Percentiles rank a stretch among this genome's conserved stretches.
Evolutionary conservation across 1,284 basidiomycete species (phyloP).

Genomic region (Meripilus lineatus): DNA sequence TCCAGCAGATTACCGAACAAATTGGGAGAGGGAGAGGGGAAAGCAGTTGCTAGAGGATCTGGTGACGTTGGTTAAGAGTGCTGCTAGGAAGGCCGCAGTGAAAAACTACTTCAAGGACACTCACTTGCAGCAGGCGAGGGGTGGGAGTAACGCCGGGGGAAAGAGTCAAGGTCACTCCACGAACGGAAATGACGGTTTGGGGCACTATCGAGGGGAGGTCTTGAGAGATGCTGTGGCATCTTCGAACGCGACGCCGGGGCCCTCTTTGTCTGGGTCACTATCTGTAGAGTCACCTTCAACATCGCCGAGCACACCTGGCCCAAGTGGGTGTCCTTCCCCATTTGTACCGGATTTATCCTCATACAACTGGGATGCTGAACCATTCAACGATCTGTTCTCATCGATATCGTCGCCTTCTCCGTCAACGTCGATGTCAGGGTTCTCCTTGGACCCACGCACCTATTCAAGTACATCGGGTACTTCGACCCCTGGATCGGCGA

Average conservation of each 20-base stretch:
- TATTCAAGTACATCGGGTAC: too few relatives aligned
- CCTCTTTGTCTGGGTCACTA: background rate
- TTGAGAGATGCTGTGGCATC: constrained; percentile 4
- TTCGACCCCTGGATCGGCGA: too few relatives aligned
- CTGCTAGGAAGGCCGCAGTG: constrained; percentile 30
- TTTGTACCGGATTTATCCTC: background rate
- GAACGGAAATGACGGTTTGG: constrained; percentile 6
- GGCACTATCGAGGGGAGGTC: constrained; percentile 12
- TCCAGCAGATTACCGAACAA: constrained; percentile 50
- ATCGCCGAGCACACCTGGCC: background rate
- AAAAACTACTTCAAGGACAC: constrained; percentile 16
- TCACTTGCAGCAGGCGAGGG: too few relatives aligned
- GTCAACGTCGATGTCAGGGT: too few relatives aligned
- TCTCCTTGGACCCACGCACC: too few relatives aligned
- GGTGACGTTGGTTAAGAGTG: constrained; percentile 52
- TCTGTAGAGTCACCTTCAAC: background rate
- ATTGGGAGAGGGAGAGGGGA: constrained; percentile 59
- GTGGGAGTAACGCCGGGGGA: too few relatives aligned
- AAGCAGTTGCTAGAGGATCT: constrained; percentile 59
- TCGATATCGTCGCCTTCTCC: background rate
- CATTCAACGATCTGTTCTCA: background rate
- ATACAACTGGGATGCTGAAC: background rate
- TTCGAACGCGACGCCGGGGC: background rate
- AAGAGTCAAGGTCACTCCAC: too few relatives aligned
- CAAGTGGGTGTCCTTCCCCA: background rate